phyloP scores from a whole-genome alignment of 2,329 filamentous ascomycete species.

The Neonectria ditissima region DNA sequence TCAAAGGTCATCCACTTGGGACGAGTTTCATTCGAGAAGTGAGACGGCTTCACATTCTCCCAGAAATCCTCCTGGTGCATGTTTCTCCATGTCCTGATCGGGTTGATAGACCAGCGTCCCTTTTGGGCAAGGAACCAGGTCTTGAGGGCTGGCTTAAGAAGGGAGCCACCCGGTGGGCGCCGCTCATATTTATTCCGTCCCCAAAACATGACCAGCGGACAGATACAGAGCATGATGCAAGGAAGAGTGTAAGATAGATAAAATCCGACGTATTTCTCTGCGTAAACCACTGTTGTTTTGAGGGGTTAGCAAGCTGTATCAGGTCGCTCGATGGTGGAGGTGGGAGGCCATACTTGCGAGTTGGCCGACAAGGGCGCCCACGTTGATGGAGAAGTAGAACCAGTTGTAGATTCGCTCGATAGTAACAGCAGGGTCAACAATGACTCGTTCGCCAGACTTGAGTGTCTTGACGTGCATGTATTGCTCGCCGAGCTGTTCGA shows the following conservation, averaged over 20 bases:
- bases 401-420: conserved; percentile 73
- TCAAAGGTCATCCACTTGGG: conserved; percentile 83
- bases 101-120: conserved; percentile 77
- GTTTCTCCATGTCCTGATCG: conserved; percentile 67
- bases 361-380: conserved; percentile 73
- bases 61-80: conserved; percentile 71
- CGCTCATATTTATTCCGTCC: conserved; percentile 69
- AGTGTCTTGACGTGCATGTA: conserved; percentile 65
- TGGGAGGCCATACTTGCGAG: conserved; percentile 58
- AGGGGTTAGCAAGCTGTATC: conserved; percentile 7
- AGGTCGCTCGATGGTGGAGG: no score
- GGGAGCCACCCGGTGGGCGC: conserved; percentile 73
- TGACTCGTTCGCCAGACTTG: conserved; percentile 69
- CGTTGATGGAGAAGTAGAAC: conserved; percentile 80
- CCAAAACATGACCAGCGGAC: conserved; percentile 71
- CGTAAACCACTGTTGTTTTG: conserved; percentile 67
- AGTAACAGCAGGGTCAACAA: conserved; percentile 74
- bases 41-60: conserved; percentile 76
- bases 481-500: conserved; percentile 72
- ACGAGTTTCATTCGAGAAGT: conserved; percentile 64
- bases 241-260: conserved; percentile 78
- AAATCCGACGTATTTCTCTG: conserved; percentile 80
- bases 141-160: conserved; percentile 72
- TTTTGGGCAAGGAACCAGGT: conserved; percentile 73
- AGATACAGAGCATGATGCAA: conserved; percentile 72